These are phyloP conservation scores for Pseudogymnoascus sp. DNA, from an alignment of 2,329 filamentous ascomycete species.

Conservation along the genomic window DNA sequence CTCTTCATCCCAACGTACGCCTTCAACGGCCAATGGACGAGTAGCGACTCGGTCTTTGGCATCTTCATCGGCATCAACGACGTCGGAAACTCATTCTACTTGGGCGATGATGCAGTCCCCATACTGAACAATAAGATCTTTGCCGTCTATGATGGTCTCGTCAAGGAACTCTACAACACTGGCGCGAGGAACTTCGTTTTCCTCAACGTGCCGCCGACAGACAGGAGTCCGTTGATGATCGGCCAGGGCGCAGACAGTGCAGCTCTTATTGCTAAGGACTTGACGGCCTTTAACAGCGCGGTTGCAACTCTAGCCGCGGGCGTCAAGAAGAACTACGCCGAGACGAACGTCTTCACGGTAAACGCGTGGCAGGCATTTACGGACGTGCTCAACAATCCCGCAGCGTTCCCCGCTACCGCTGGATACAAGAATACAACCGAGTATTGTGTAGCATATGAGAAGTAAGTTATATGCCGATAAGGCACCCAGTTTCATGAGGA, in stretches of 20 bases:
- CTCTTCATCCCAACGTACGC: constrained; percentile 37
- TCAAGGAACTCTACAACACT: constrained; percentile 41
- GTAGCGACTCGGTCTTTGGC: constrained; percentile 36
- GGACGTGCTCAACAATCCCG: constrained; percentile 45
- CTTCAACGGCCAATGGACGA: constrained; percentile 29
- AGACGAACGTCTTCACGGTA: constrained; percentile 45
- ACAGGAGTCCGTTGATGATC: constrained; percentile 44
- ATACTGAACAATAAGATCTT: constrained; percentile 36
- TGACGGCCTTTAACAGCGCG: constrained; percentile 45
- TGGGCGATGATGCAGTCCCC: constrained; percentile 25
- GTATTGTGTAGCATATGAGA: constrained; percentile 48
- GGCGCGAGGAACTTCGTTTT: constrained; percentile 54
- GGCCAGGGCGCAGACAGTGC: constrained; percentile 32
- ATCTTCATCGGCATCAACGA: constrained; percentile 52
- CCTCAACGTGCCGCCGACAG: constrained; percentile 51
- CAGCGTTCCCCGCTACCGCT: constrained; percentile 42
- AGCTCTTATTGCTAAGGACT: constrained; percentile 35
- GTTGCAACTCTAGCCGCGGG: constrained; percentile 34
- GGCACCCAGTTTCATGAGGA: background rate
- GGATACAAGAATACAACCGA: constrained; percentile 47
- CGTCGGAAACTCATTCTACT: constrained; percentile 42
- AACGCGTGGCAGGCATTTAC: constrained; percentile 46
- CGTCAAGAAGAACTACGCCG: constrained; percentile 30
- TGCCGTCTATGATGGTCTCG: constrained; percentile 35
- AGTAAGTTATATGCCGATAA: constrained; percentile 33